phyloP scores from a whole-genome alignment of 768 basidiomycete genomes.

The Lactifluus piperatus region DNA sequence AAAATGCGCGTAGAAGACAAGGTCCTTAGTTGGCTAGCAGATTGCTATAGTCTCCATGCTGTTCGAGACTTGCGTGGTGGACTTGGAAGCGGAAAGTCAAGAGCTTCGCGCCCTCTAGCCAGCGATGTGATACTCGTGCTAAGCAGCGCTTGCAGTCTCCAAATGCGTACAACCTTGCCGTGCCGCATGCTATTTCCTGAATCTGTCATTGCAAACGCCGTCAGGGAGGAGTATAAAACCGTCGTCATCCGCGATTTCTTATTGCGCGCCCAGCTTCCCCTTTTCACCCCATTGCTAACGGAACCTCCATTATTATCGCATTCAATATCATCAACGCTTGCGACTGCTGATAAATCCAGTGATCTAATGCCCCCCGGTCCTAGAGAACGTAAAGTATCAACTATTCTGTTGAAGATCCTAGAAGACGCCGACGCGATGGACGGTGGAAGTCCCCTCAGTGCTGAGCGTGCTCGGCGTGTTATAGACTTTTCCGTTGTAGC shows the following conservation, averaged over 20 bases:
- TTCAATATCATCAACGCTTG: not conserved
- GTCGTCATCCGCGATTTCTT: conserved; percentile 61
- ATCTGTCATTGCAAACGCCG: conserved; percentile 49
- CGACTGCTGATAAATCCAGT: conserved; percentile 1
- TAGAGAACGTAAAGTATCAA: conserved; percentile 53
- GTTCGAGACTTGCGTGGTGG: conserved; percentile 29
- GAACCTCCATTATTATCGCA: not conserved
- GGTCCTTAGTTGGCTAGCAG: conserved; percentile 71
- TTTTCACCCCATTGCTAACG: conserved; percentile 23
- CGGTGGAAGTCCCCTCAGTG: conserved; percentile 34
- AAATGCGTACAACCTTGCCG: conserved; percentile 37
- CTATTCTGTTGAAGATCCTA: conserved; percentile 54
- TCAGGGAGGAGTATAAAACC: conserved; percentile 50
- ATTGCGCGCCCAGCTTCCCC: conserved; percentile 53
- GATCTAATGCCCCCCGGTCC: conserved; percentile 41
- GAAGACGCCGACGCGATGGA: conserved; percentile 40
- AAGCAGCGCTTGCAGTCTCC: conserved; percentile 51
- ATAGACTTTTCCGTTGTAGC: conserved; percentile 63
- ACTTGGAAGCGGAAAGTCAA: conserved; percentile 29
- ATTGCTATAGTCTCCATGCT: conserved; percentile 52
- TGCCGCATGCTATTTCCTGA: conserved; percentile 58
- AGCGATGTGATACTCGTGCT: conserved; percentile 58
- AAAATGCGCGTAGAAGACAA: conserved; percentile 84
- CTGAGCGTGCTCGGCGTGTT: conserved; percentile 54
- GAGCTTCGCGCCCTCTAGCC: conserved; percentile 45